phyloP scores from a whole-genome alignment of 2,329 filamentous ascomycete genomes.

The Akanthomyces uredinophilus region DNA sequence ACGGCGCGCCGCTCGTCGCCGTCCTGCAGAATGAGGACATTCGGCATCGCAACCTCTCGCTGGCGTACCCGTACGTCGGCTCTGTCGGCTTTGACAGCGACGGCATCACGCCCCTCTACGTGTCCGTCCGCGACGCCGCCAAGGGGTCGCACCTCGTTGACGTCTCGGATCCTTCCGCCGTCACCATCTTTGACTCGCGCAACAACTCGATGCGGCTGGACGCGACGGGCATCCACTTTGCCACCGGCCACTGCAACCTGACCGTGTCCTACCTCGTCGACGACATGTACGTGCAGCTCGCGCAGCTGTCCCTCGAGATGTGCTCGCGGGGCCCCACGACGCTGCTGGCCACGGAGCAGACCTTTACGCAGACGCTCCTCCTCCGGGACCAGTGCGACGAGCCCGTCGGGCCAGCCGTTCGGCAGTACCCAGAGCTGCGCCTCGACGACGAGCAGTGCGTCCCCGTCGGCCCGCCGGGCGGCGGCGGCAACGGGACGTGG shows the following conservation, averaged over 20 bases:
- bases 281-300: constrained; percentile 31
- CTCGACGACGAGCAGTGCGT: constrained; percentile 30
- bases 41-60: constrained; percentile 26
- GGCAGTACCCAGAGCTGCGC: constrained; percentile 26
- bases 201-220: constrained; percentile 31
- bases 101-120: constrained; percentile 28
- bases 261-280: constrained; percentile 29
- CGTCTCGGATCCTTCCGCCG: constrained; percentile 27
- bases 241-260: constrained; percentile 28
- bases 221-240: constrained; percentile 29
- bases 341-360: not conserved
- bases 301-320: constrained; percentile 25
- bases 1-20: constrained; percentile 22
- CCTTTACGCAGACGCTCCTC: constrained; percentile 29
- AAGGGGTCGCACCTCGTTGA: constrained; percentile 28
- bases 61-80: constrained; percentile 34
- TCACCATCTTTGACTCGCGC: constrained; percentile 28
- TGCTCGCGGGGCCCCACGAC: constrained; percentile 21
- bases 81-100: constrained; percentile 30
- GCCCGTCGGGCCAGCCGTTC: constrained; percentile 23
- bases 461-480: constrained; percentile 24
- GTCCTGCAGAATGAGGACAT: constrained; percentile 28
- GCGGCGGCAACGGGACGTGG: constrained; percentile 25
- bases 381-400: constrained; percentile 33
- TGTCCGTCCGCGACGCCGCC: constrained; percentile 28